Evolutionary conservation across 352 stramenopile species (phyloP), one percentile per base, ranked within the genome.

Genomic region (Aphanomyces invadans): DNA sequence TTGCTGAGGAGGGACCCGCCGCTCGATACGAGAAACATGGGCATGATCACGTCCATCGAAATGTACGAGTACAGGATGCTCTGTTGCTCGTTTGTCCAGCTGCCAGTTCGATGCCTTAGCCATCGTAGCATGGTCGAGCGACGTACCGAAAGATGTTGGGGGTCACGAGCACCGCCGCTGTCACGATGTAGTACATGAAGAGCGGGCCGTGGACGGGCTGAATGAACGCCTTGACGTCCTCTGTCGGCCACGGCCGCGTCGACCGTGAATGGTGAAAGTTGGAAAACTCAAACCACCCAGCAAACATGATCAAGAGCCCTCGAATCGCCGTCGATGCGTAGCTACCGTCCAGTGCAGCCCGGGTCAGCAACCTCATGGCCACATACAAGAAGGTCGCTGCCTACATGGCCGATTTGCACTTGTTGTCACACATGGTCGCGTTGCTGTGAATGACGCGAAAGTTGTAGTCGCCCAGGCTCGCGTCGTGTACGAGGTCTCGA

Each of bases 1-100:
- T 53, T 83, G 48, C 88, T 84, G 46, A 90, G 62, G 26, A 94
- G 83, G 1, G 83, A 92, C 19, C 86, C 73, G 15, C 86, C 86
- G 29, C 90, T 92, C 2, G 86, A 94, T 2, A 90, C 86, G 21
- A 90, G 72, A 56, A 94, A 91, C 83, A 94, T 94, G 7, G 80
- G 74, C 5, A 94, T 66, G 49, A 94, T 85, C 0, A 76, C 81
- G 56, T 90, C 83, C 9, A 94, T 71, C 45, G 83, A 94, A 64
- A 94, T 59, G 32, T 94, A 86, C 29, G 88, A 77, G 61, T 92
- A 90, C 7, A 67, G 26, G 12, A 67, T 67, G 36, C 60, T 67
- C 49, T 36, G 38, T 33, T 67, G 60, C 49, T 67, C 60, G 4
- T 38, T 33, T n/a, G 38, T 23, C 60, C 60, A 67, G 4, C 60